phyloP scores from a whole-genome alignment of 345 rosid genomes.

The Citrus glauca region DNA sequence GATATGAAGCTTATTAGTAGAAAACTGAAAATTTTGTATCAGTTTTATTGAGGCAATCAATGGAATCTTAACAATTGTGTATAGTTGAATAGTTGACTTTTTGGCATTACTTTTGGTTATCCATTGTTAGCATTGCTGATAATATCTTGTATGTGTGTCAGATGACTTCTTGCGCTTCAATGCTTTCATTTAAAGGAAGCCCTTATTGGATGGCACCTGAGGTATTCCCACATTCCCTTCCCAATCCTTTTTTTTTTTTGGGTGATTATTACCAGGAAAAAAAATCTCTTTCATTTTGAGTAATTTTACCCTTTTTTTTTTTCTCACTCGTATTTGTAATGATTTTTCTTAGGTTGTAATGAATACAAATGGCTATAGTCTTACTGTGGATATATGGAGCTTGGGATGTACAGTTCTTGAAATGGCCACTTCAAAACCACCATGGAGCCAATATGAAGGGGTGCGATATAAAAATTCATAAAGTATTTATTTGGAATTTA shows the following conservation, averaged over 20 bases:
- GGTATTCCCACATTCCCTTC: constrained; percentile 37
- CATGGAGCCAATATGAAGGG: constrained; percentile 98
- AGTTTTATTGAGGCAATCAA: background rate
- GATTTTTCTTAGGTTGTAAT: constrained; percentile 67
- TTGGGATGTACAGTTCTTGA: constrained; percentile 97
- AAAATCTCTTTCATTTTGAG: background rate
- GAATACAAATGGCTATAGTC: constrained; percentile 84
- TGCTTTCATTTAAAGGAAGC: constrained; percentile 98
- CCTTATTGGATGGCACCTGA: constrained; percentile 99
- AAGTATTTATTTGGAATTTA: constrained; percentile 1
- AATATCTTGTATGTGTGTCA: constrained; percentile 27
- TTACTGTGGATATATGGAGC: constrained; percentile 93
- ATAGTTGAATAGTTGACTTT: background rate
- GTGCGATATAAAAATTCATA: constrained; percentile 33
- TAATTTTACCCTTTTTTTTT: background rate
- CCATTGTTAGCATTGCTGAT: constrained; percentile 15
- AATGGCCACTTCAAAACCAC: constrained; percentile 96
- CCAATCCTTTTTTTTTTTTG: background rate
- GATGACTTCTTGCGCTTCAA: constrained; percentile 67
- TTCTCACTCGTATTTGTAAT: constrained; percentile 3
- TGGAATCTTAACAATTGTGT: background rate
- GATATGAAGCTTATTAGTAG: background rate
- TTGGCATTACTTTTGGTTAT: constrained; percentile 1
- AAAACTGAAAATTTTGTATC: background rate
- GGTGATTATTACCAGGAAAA: background rate